A percentile compares a stretch with the other conserved stretches of the same genome.
Evolutionary conservation across 176 grass and related monocot species (phyloP).

Genomic region (Elaeis guineensis): DNA sequence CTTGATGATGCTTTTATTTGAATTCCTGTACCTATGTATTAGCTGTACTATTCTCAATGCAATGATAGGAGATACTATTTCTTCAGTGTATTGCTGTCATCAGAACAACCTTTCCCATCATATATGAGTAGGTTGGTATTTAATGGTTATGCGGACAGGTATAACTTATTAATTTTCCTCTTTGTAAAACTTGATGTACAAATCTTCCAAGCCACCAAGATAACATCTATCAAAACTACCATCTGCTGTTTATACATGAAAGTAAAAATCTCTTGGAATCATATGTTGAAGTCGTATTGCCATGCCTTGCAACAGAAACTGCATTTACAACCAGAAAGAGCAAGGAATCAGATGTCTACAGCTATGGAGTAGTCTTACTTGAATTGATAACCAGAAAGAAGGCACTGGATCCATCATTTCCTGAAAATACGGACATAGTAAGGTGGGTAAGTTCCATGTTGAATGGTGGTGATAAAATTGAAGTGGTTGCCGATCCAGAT

Average conservation of each 20-base stretch:
- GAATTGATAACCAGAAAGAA: constrained; percentile 61
- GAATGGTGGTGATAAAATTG: constrained; percentile 26
- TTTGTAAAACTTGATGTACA: too few species aligned
- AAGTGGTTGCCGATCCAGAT: constrained; percentile 33
- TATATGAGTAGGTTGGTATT: too few species aligned
- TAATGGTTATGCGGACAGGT: too few species aligned
- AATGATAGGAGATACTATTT: neutral
- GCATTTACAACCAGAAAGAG: constrained; percentile 51
- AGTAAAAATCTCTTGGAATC: neutral
- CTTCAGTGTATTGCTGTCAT: too few species aligned
- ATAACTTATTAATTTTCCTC: too few species aligned
- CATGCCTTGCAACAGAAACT: constrained; percentile 33
- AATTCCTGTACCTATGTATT: neutral
- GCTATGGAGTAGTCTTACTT: constrained; percentile 75
- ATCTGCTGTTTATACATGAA: too few species aligned
- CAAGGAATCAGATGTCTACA: constrained; percentile 25
- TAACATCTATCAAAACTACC: too few species aligned
- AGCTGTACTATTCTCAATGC: neutral
- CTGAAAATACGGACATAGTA: constrained; percentile 42
- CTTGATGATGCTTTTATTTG: neutral
- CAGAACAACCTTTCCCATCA: too few species aligned
- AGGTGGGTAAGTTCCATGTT: constrained; percentile 35
- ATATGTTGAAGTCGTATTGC: neutral
- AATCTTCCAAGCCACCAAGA: too few species aligned
- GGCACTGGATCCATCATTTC: constrained; percentile 40